Base-by-base conservation (phyloP, 2,329 filamentous ascomycete genomes). In the Coniosporium tulheliwenetii region DNA sequence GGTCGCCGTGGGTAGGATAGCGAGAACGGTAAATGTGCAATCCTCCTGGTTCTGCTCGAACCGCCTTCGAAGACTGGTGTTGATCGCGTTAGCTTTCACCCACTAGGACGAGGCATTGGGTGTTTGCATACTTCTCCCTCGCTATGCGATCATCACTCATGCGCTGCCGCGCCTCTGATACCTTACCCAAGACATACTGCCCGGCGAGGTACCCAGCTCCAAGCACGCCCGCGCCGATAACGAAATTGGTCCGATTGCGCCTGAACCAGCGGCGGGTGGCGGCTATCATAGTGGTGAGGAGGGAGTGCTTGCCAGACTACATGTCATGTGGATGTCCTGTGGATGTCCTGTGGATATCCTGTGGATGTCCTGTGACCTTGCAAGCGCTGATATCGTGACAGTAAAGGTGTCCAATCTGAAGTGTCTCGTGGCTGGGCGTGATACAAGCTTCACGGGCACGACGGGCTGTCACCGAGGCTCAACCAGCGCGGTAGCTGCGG, bases 1-100 rank as follows among this genome's bases (percentile, higher is more conserved):
- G 16, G 87, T 87, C 5, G 86, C 84, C 30, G 89, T 93, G 4
- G 91, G 91, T 8, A 98, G 73, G 41, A 98, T 77, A 29, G 89
- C 91, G n/a, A 96, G 78, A 36, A 96, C 86, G 32, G 91, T 98
- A 59, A 93, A 95, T 38, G 89, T 95, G 64, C 91, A 98, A 63
- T 98, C 91, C 58, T 94, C 89, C 59, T 98, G 91, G 61, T 98
- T 98, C 63, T 98, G 91, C 61, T 96, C 85, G 64, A 98, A 98
- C 55, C 91, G 83, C 44, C 91, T 82, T 39, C 87, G 86, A 45
- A 98, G 75, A 62, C 89, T 96, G 52, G 38, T 13, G 8, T 26
- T 7, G 19, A 26, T 26, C 19, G 19, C 19, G 7, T 26, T 26
- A 26, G 19, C 19, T 26, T 26, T 3, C 19, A 7, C 19, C 4